Evolutionary conservation across 1,284 basidiomycete genomes (phyloP).

Genomic region (Cronartium ribicola): DNA sequence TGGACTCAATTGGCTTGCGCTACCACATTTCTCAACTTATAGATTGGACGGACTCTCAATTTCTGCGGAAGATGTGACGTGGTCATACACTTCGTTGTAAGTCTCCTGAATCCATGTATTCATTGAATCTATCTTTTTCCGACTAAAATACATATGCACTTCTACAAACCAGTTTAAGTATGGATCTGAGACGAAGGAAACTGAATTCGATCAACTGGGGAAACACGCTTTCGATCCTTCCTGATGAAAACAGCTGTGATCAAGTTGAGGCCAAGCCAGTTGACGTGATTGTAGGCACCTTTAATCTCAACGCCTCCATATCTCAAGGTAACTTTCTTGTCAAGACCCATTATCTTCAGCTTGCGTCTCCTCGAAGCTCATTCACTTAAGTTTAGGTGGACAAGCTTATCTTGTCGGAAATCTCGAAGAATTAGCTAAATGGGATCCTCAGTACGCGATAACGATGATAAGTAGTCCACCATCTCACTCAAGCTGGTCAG

Average conservation of each 20-base stretch:
- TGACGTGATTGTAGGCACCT: neutral
- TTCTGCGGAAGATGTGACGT: neutral
- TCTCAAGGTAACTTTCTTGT: neutral
- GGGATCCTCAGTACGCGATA: neutral
- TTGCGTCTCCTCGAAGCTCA: neutral
- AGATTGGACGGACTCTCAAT: neutral
- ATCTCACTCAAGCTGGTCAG: neutral
- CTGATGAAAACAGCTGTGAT: neutral
- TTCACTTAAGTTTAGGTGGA: neutral
- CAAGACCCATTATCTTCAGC: neutral
- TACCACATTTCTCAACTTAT: neutral
- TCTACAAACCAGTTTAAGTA: neutral
- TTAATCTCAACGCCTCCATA: neutral
- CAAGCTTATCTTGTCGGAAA: neutral
- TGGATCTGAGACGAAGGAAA: neutral
- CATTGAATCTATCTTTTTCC: no score
- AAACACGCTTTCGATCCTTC: neutral
- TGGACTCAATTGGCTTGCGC: no score
- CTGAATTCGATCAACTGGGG: neutral
- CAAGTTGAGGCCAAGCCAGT: neutral
- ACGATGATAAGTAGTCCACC: neutral
- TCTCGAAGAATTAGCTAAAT: neutral
- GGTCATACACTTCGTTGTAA: neutral
- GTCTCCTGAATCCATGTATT: neutral
- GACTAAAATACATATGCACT: no score